Evolutionary conservation across 2,329 filamentous ascomycete genomes (phyloP), one percentile per base, ranked within the genome.

Genomic region (Waltergamsia citrina): DNA sequence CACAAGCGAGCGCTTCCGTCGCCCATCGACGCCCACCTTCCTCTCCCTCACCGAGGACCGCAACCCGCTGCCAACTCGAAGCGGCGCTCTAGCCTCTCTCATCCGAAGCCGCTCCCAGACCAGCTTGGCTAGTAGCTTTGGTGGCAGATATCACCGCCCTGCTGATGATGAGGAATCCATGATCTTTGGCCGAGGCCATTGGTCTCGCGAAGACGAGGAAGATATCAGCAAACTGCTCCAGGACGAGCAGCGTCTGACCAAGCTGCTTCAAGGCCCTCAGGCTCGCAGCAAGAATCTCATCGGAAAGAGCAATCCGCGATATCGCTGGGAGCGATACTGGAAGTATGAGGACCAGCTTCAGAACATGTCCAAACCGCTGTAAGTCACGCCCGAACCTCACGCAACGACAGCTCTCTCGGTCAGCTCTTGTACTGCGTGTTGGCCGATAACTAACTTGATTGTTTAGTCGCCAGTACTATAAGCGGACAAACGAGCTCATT

Each of bases 281-380:
- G 81, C 87, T 70, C 71, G 85, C 41, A 87, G 81, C 50, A 83
- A 87, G 72, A 74, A 85, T 35, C 68, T 96, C 47, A 94, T 95
- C 53, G 90, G 90, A 27, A 85, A 85, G 47, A 85, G 75, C 44
- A 95, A 92, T 53, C 84, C 85, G 14, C 67, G 85, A 40, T 94
- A 94, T 59, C 73, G 73, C 41, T 95, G 87, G 81, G 81, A 87
- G 51, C 72, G 71, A 40, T 95, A 94, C 54, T 94, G 84, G 74
- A 93, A 85, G 55, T 74, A 76, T 0, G 78, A 87, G 20, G 79
- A 82, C 19, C 71, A 93, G 51, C 63, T 95, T 42, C 72, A 72
- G 43, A 52, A 59, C 37, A 81, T 93, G 71, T 74, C 71, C 50
- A 82, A 80, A 53, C 69, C 77, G n/a, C 57, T 93, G 72, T 79